A percentile compares a stretch with the other conserved stretches of the same genome.
These are phyloP conservation scores for Mucor sp. DNA, from an alignment of 371 early-diverging fungal species.

Conservation along the genomic window DNA sequence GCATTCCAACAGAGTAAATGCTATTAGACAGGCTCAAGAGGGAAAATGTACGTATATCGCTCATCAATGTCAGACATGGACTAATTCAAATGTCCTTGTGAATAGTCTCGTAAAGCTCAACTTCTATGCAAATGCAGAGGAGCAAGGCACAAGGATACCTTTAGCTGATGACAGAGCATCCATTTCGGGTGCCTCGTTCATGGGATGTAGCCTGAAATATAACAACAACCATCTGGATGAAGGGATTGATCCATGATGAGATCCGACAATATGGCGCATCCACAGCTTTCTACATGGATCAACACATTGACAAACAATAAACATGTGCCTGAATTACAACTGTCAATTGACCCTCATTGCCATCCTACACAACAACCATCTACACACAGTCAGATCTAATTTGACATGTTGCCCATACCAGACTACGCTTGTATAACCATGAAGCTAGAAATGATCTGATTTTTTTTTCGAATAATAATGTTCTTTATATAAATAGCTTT, in stretches of 20 bases:
- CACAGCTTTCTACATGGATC: not conserved
- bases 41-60: no score
- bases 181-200: not conserved
- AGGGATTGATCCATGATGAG: not conserved
- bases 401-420: not conserved
- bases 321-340: not conserved
- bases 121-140: not conserved
- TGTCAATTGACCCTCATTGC: not conserved
- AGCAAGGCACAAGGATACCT: not conserved
- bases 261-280: not conserved
- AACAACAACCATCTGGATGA: not conserved
- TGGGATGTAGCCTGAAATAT: not conserved
- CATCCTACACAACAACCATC: not conserved
- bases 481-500: slow-evolving; percentile 1
- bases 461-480: not conserved
- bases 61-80: no score
- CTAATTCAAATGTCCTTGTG: not conserved
- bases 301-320: not conserved
- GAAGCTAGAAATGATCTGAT: not conserved
- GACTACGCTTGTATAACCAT: not conserved
- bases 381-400: not conserved
- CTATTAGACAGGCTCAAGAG: no score
- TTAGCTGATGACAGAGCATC: not conserved
- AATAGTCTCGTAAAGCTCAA: not conserved
- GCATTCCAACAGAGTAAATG: no score